These are phyloP conservation scores for Starmerella ratchasimensis DNA, from an alignment of 805 yeast genomes.

Conservation along the genomic window DNA sequence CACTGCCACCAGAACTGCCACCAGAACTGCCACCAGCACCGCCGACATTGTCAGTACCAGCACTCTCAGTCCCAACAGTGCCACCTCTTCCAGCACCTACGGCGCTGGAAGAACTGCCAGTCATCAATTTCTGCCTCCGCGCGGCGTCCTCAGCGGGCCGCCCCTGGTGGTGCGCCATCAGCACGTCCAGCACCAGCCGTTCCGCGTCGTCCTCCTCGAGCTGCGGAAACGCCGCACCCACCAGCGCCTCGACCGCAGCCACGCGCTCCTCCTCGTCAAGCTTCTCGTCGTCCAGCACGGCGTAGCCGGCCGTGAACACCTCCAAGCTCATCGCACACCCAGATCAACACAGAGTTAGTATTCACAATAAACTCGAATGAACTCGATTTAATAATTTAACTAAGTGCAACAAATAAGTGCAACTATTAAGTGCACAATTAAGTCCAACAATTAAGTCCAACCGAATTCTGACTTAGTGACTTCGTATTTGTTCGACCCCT, in stretches of 20 bases:
- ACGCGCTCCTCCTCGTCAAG: constrained; percentile 31
- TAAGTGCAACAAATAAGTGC: too few species aligned
- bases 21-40: constrained; percentile 1
- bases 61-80: background rate
- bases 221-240: constrained; percentile 17
- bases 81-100: too few species aligned
- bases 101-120: background rate
- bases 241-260: constrained; percentile 29
- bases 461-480: too few species aligned
- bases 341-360: too few species aligned
- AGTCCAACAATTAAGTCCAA: too few species aligned
- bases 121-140: constrained; percentile 1
- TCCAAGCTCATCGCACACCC: constrained; percentile 4
- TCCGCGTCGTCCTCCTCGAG: constrained; percentile 23
- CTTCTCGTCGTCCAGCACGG: constrained; percentile 24
- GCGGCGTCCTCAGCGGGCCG: constrained; percentile 13
- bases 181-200: constrained; percentile 29
- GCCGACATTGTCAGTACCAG: background rate
- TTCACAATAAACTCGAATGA: too few species aligned
- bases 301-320: constrained; percentile 5
- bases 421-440: too few species aligned
- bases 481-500: too few species aligned
- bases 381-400: too few species aligned
- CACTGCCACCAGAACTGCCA: background rate
- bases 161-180: constrained; percentile 31